Evolutionary conservation across 208 protist species (phyloP), one percentile per base, ranked within the genome.

Genomic region (Trypanosoma avium): DNA sequence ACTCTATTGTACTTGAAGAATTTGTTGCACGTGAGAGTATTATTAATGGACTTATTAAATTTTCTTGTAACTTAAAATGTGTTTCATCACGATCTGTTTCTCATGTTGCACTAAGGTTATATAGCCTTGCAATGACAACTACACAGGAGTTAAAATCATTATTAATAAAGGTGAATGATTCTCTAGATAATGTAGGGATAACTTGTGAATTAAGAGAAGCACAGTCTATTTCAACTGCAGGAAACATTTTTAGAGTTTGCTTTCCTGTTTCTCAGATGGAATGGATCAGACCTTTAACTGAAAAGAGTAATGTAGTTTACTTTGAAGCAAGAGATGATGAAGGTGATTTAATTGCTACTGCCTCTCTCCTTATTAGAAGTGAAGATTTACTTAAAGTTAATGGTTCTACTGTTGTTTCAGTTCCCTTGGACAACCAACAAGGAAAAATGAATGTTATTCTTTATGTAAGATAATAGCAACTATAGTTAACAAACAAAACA

Each of bases 1-100:
- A 81, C 45, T 9, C 53, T 35, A 66, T 77, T 45, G 50, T 77
- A 17, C n/a, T 73, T 9, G 53, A 77, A 45, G 75, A 81, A 36
- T 49, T 59, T 63, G 52, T 81, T 50, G 58, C 36, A 38, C 75
- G 75, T 53, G 63, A 70, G 9, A 26, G 27, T n/a, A 21, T 65
- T 7, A 22, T 22, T 13, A 68, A 45, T 15, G 19, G 40, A 21
- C 22, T 69, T 46, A 15, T 30, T 30, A 45, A 21, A 40, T 21
- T 27, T 4, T 13, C 36, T 36, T 21, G 27, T 52, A 0, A 50
- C 10, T 15, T 26, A 32, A 15, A 21, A 42, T 27, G 1, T n/a
- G 13, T 32, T n/a, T 8, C 13, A 13, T 3, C 19, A n/a, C 21
- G 7, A 15, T 17, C 32, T 45, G 43, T 21, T 10, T 27, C 61